phyloP scores from a whole-genome alignment of 306 rosid genomes.

The Rosa lucieae region DNA sequence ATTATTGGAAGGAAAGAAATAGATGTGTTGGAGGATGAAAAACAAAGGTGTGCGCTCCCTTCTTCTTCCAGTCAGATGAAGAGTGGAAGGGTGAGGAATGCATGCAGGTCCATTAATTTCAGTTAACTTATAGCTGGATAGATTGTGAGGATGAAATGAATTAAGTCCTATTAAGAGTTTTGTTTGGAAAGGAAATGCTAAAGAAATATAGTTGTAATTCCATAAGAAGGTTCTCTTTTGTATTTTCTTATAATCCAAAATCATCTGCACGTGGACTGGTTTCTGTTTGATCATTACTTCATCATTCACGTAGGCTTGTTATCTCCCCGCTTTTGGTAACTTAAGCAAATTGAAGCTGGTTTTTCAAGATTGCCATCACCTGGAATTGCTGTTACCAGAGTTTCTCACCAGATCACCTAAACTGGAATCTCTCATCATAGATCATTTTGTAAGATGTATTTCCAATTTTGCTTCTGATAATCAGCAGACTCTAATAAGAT shows the following conservation, averaged over 20 bases:
- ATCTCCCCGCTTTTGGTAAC: background rate
- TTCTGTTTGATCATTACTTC: background rate
- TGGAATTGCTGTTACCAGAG: background rate
- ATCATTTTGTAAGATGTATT: background rate
- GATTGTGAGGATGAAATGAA: background rate
- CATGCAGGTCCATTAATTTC: background rate
- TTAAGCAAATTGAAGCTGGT: background rate
- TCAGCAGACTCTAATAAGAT: background rate
- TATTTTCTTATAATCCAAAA: background rate
- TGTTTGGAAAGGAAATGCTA: background rate
- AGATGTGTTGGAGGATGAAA: background rate
- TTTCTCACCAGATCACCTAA: conserved; percentile 1
- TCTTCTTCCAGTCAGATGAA: background rate
- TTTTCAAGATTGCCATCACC: background rate
- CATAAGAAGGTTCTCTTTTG: background rate
- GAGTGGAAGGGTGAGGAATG: background rate
- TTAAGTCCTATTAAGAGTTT: background rate
- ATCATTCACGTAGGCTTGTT: background rate
- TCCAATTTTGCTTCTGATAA: background rate
- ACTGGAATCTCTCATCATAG: background rate
- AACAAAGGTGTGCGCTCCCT: background rate
- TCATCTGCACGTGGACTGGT: background rate
- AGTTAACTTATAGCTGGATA: background rate
- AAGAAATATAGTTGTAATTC: background rate
- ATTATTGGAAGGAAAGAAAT: background rate